phyloP scores from a whole-genome alignment of 1,284 basidiomycete genomes.

The Xerocomus nothofagi region DNA sequence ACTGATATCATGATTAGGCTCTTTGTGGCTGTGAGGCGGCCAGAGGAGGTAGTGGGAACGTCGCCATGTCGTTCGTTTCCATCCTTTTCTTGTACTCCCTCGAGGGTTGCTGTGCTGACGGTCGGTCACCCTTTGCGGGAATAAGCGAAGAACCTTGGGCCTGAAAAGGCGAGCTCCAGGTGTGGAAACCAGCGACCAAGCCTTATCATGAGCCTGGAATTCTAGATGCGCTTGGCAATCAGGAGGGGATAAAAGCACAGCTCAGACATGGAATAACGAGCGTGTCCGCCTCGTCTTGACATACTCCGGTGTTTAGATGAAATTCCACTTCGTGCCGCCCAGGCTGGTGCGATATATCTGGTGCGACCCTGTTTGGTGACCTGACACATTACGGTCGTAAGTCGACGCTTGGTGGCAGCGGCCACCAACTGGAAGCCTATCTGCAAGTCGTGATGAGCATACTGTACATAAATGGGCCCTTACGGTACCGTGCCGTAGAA shows the following conservation, averaged over 20 bases:
- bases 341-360: too few species aligned
- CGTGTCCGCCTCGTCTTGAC: slow-evolving; percentile 1
- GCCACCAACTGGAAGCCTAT: too few species aligned
- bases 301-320: too few species aligned
- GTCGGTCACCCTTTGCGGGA: slow-evolving; percentile 10
- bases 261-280: neutral
- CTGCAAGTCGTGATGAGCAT: too few species aligned
- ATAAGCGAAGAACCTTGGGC: slow-evolving; percentile 17
- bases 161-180: slow-evolving; percentile 16
- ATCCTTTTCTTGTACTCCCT: slow-evolving; percentile 11
- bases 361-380: too few species aligned
- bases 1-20: neutral
- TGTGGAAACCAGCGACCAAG: slow-evolving; percentile 19
- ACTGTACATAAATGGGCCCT: too few species aligned
- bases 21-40: neutral
- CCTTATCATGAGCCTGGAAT: too few species aligned
- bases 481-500: too few species aligned
- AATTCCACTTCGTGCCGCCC: too few species aligned
- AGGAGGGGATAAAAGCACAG: neutral
- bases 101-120: slow-evolving; percentile 14
- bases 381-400: too few species aligned
- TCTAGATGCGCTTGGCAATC: slow-evolving; percentile 17
- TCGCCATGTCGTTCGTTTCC: neutral
- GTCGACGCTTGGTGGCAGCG: too few species aligned
- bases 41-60: too few species aligned